These are phyloP conservation scores for Aspergillus novoparasiticus DNA, from an alignment of 2,329 filamentous ascomycete genomes.

Conservation along the genomic window DNA sequence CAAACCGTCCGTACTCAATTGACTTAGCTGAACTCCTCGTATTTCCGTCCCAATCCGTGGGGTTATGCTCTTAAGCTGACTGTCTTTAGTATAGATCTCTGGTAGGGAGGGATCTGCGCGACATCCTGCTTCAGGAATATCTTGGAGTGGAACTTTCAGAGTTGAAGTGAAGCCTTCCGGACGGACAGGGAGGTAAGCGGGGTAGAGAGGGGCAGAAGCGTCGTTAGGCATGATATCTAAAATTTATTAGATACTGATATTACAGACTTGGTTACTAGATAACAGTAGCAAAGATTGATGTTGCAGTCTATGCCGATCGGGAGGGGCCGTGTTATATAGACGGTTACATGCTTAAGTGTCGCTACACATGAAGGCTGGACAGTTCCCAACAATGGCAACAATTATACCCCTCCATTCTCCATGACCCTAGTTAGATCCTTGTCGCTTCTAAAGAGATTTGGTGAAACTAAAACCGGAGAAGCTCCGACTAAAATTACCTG, in stretches of 20 bases:
- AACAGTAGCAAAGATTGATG: not conserved
- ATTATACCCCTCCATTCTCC: not conserved
- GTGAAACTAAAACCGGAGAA: not conserved
- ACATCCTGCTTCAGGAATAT: constrained; percentile 5
- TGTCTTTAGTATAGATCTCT: constrained; percentile 2
- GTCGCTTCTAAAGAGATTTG: not conserved
- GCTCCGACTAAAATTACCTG: not conserved
- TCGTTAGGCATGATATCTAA: constrained; percentile 4
- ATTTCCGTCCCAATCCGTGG: constrained; percentile 13
- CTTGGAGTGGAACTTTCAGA: constrained; percentile 6
- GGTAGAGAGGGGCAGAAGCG: constrained; percentile 9
- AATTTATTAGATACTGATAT: not conserved
- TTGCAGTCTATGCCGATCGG: not conserved
- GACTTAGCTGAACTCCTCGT: constrained; percentile 9
- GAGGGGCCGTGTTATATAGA: not conserved
- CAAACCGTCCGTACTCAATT: constrained; percentile 7
- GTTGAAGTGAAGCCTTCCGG: constrained; percentile 13
- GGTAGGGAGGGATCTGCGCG: constrained; percentile 9
- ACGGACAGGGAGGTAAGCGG: constrained; percentile 11
- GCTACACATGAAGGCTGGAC: not conserved
- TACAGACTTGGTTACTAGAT: not conserved
- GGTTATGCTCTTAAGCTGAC: constrained; percentile 6
- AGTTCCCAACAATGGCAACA: not conserved
- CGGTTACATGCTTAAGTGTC: not conserved
- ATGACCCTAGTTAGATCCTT: not conserved